phyloP scores from a whole-genome alignment of 2,329 filamentous ascomycete genomes.

The Phoma sp. region DNA sequence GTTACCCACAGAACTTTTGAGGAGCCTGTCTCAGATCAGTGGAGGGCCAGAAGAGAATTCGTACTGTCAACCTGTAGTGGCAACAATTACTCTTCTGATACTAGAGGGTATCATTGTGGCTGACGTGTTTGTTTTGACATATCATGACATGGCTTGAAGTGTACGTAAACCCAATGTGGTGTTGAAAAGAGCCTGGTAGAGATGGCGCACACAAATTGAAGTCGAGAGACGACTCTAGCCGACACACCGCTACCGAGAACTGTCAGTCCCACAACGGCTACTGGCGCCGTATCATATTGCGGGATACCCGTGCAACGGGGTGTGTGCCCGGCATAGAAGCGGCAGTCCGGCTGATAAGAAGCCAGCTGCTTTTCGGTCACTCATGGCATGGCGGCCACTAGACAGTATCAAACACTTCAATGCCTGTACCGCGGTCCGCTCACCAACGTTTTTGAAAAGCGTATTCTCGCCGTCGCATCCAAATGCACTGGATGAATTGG shows the following conservation, averaged over 20 bases:
- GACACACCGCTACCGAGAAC: constrained; percentile 45
- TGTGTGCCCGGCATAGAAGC: constrained; percentile 41
- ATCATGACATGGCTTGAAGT: background rate
- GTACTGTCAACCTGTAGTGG: constrained; percentile 13
- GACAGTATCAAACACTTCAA: constrained; percentile 27
- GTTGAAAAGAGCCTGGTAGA: constrained; percentile 35
- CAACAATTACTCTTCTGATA: constrained; percentile 15
- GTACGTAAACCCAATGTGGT: constrained; percentile 18
- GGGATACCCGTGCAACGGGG: constrained; percentile 49
- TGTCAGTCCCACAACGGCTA: constrained; percentile 55
- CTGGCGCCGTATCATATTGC: constrained; percentile 50
- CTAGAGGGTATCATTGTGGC: constrained; percentile 27
- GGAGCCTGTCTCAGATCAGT: background rate
- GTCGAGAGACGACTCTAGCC: constrained; percentile 49
- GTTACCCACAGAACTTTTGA: background rate
- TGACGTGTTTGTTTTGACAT: constrained; percentile 18
- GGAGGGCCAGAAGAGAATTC: constrained; percentile 6
- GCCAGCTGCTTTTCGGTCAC: constrained; percentile 41
- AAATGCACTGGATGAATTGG: constrained; percentile 50
- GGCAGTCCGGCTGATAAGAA: constrained; percentile 37
- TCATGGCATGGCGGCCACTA: constrained; percentile 24
- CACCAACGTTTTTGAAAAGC: constrained; percentile 49
- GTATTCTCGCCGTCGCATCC: constrained; percentile 30
- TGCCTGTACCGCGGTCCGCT: constrained; percentile 47
- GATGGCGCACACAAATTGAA: constrained; percentile 27